Percentiles rank a stretch among this genome's conserved stretches.
These are phyloP conservation scores for Alisma plantagoaquatica DNA, from an alignment of 106 monocot genomes.

Conservation along the genomic window DNA sequence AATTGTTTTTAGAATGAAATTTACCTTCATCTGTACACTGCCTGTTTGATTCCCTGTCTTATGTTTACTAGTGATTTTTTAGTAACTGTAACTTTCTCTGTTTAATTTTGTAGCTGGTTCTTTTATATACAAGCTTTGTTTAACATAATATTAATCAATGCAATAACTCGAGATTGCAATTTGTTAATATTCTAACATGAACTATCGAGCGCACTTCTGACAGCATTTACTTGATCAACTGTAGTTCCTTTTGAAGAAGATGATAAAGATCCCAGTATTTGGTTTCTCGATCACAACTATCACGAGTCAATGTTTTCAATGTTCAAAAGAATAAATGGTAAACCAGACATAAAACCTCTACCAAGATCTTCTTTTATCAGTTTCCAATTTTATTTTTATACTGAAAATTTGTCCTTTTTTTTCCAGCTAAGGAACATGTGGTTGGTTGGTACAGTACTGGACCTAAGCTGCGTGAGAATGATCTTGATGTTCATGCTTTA, in stretches of 20 bases:
- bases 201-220: no score
- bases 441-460: slow-evolving; percentile 99
- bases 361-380: neutral
- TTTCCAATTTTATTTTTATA: slow-evolving; percentile 20
- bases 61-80: no score
- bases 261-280: slow-evolving; percentile 93
- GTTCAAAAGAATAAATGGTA: slow-evolving; percentile 99
- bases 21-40: no score
- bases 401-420: neutral
- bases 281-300: slow-evolving; percentile 99
- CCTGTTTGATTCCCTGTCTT: no score
- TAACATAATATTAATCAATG: no score
- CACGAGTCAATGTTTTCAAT: slow-evolving; percentile 97
- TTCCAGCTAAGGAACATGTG: slow-evolving; percentile 95
- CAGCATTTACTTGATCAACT: no score
- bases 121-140: no score
- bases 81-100: no score
- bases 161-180: no score
- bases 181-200: no score
- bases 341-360: neutral
- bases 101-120: no score
- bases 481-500: slow-evolving; percentile 81
- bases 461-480: slow-evolving; percentile 94
- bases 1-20: no score
- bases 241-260: slow-evolving; percentile 99